Evolutionary conservation across 345 rosid genomes (phyloP).

Genomic region (Lenwebbia sp.): DNA sequence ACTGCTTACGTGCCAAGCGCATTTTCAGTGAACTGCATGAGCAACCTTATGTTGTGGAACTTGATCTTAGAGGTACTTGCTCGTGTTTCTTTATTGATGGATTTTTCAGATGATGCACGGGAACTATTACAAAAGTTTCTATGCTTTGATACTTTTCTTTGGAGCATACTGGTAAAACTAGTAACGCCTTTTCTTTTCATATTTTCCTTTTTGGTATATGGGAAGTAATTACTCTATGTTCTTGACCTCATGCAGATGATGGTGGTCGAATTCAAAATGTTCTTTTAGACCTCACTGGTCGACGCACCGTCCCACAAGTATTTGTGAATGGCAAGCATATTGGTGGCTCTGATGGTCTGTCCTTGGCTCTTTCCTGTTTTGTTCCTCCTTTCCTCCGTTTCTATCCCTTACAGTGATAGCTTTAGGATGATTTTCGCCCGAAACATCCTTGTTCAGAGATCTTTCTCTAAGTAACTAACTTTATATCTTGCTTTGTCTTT

Average conservation of each 20-base stretch:
- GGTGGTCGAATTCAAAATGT: slow-evolving; percentile 64
- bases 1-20: slow-evolving; percentile 47
- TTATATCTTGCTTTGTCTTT: background rate
- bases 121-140: background rate
- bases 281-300: slow-evolving; percentile 64
- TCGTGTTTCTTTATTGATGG: background rate
- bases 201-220: background rate
- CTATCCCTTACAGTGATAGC: background rate
- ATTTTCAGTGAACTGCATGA: slow-evolving; percentile 42
- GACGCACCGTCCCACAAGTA: slow-evolving; percentile 79
- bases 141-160: background rate
- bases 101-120: background rate
- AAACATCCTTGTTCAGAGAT: background rate
- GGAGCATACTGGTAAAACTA: background rate
- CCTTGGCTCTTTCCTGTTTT: background rate
- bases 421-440: background rate
- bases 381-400: background rate
- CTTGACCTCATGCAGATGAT: slow-evolving; percentile 34
- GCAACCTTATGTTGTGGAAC: slow-evolving; percentile 53
- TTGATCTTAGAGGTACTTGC: slow-evolving; percentile 58
- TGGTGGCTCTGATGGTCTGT: slow-evolving; percentile 83
- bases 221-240: background rate
- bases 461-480: background rate
- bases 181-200: background rate
- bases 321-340: slow-evolving; percentile 79